phyloP scores from a whole-genome alignment of 257 asterid genomes.

The Paraleonurus japonicus region DNA sequence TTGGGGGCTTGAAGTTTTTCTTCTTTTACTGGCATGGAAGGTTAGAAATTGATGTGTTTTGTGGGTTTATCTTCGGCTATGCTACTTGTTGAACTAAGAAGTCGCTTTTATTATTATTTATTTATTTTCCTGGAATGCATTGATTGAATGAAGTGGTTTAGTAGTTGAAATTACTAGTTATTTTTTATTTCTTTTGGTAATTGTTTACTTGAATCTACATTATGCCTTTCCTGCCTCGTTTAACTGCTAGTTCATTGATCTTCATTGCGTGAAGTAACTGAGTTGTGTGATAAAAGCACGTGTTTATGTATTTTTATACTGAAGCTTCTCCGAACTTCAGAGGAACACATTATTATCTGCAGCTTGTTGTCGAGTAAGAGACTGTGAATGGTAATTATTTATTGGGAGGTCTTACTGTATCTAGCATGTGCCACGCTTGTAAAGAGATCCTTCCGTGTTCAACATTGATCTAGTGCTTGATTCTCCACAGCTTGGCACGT shows the following conservation, averaged over 20 bases:
- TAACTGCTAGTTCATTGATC: not conserved
- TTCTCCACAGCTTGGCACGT: not conserved
- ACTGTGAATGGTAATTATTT: not conserved
- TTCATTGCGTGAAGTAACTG: constrained; percentile 1
- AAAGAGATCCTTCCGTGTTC: not conserved
- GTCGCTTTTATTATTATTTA: not conserved
- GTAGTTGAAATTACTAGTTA: constrained; percentile 8
- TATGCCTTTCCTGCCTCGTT: not conserved
- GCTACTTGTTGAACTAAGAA: constrained; percentile 12
- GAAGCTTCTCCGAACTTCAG: not conserved
- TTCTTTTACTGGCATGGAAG: constrained; percentile 91
- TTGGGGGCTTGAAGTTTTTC: constrained; percentile 96
- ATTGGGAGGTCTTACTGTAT: not conserved
- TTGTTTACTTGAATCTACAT: constrained; percentile 16
- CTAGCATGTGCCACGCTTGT: not conserved
- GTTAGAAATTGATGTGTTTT: constrained; percentile 33
- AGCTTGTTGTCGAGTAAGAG: not conserved
- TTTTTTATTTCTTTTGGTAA: constrained; percentile 8
- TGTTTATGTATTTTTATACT: not conserved
- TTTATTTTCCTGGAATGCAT: not conserved
- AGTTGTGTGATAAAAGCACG: not conserved
- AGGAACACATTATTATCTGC: not conserved
- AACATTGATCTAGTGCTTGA: not conserved
- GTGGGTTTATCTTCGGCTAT: not conserved
- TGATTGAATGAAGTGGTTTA: constrained; percentile 5